A percentile compares a stretch with the other conserved stretches of the same genome.
Conservation (phyloP, 371 early-diverging fungal species). For the Lichtheimia ramosa region DNA sequence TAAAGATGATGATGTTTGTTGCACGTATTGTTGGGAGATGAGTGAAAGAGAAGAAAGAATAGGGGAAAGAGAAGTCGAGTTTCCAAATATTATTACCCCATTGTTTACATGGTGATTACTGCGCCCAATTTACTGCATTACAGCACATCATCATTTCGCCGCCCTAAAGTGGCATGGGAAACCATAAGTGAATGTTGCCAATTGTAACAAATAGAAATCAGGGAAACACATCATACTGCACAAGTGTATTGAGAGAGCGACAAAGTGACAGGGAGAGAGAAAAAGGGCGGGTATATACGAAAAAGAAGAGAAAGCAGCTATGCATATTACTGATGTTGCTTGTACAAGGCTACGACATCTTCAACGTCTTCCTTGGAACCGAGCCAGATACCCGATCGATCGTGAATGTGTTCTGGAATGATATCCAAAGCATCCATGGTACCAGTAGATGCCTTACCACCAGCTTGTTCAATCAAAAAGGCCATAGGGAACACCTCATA, state of each 20-base stretch:
- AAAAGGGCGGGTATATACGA: background rate
- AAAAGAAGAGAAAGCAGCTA: background rate
- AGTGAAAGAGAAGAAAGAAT: background rate
- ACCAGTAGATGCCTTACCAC: constrained; percentile 92
- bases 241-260: background rate
- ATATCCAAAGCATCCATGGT: constrained; percentile 82
- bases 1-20: no score
- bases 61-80: background rate
- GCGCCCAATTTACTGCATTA: no score
- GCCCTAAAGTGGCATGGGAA: no score
- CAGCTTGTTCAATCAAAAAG: constrained; percentile 91
- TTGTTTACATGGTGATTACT: no score
- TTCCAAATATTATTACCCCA: no score
- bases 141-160: no score
- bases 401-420: constrained; percentile 87
- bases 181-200: no score
- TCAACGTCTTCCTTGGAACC: constrained; percentile 92
- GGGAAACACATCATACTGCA: no score
- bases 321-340: constrained; percentile 4
- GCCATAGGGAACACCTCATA: constrained; percentile 99
- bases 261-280: background rate
- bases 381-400: constrained; percentile 90
- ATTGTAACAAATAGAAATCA: no score
- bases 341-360: constrained; percentile 66
- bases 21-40: no score